Evolutionary conservation across 1,139 yeast genomes (phyloP), one percentile per base, ranked within the genome.

Genomic region (Pichia sp.): DNA sequence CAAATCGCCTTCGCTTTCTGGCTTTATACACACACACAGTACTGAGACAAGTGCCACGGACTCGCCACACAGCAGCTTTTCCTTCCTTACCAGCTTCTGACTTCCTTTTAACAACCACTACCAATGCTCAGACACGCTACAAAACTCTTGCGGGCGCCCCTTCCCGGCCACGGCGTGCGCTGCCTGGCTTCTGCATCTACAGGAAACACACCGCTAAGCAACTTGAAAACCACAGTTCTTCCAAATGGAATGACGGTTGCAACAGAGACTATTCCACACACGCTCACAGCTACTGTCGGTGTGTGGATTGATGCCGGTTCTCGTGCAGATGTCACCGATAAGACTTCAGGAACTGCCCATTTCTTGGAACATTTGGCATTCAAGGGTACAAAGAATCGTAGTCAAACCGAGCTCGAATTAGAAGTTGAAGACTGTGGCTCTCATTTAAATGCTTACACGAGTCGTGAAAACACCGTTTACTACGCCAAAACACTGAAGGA

Each of bases 291-390:
- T 45, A 91, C 98, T 3, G 96, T 93, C 11, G 98, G 97, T 2
- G 91, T 91, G 32, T 82, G 88, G 87, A 88, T 91, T 47, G 96
- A 93, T 60, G 96, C 98, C 31, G 99, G 99, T 1, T 88, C 97
- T 2, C 72, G 99, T 45, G 97, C 97, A 3, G 99, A 91, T 62
- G 82, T 79, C 53, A 75, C 79, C 34, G 68, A 70, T 54, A 73
- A 72, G 55, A 86, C 87, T 51, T 69, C 76, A 40, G 99, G 99
- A 31, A 88, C 97, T 11, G 99, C 99, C 0, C 99, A 91, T 62
- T 91, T 91, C 56, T 66, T 91, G 40, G 99, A 91, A 60, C 99
- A 91, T 62, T 67, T 91, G 52, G 94, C 97, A 4, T 91, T 91
- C 66, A 91, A 91, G 63, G 99, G 99, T 23, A 91, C 98, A 13